Evolutionary conservation across 2,329 filamentous ascomycete genomes (phyloP).

Genomic region (Chrysoporthe austroafricana): DNA sequence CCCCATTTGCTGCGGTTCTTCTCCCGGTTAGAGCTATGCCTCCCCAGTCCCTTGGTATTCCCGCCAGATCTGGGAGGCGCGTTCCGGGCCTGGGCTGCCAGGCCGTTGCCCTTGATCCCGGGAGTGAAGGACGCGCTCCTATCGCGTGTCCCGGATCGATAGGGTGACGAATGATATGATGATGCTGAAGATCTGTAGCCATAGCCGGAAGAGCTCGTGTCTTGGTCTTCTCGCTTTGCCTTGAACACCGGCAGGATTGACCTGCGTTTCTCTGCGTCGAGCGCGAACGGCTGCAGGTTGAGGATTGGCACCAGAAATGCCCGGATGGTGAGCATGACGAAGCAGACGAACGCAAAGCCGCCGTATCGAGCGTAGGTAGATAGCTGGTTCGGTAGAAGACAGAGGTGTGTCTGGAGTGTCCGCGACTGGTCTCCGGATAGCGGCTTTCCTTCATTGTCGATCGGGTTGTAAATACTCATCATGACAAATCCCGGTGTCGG

Average conservation of each 20-base stretch:
- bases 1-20: constrained; percentile 23
- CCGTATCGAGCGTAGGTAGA: constrained; percentile 81
- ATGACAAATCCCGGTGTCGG: constrained; percentile 84
- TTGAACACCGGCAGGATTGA: constrained; percentile 54
- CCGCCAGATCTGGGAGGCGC: constrained; percentile 35
- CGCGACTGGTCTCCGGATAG: constrained; percentile 46
- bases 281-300: constrained; percentile 56
- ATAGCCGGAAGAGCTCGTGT: constrained; percentile 36
- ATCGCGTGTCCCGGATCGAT: constrained; percentile 33
- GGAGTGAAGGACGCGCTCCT: constrained; percentile 32
- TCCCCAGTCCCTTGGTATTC: constrained; percentile 36
- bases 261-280: constrained; percentile 42
- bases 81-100: constrained; percentile 31
- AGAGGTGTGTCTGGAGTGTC: constrained; percentile 88
- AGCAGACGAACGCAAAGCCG: constrained; percentile 58
- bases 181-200: constrained; percentile 41
- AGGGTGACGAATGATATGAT: constrained; percentile 37
- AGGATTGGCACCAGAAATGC: constrained; percentile 62
- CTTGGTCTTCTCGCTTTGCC: constrained; percentile 55
- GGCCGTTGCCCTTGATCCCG: constrained; percentile 29
- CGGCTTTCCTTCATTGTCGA: constrained; percentile 63
- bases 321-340: constrained; percentile 55
- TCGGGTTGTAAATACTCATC: constrained; percentile 89
- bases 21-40: constrained; percentile 51
- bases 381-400: constrained; percentile 86